phyloP scores from a whole-genome alignment of 1,284 basidiomycete genomes.

The Agaricales sp. region DNA sequence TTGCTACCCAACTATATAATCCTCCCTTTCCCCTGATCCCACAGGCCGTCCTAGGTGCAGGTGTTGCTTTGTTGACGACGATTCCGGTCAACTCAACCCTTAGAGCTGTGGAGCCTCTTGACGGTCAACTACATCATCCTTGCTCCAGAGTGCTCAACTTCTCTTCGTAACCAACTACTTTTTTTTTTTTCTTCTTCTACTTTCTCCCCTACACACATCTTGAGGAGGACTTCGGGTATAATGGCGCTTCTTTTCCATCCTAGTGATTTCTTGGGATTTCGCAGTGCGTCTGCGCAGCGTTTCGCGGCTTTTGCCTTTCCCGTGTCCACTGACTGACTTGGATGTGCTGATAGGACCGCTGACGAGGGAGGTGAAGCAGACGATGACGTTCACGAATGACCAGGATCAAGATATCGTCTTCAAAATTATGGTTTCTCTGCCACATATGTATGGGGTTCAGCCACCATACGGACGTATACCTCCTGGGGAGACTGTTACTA shows the following conservation, averaged over 20 bases:
- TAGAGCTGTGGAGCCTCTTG: too few species aligned
- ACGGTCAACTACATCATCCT: too few species aligned
- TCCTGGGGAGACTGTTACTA: not conserved
- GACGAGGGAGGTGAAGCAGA: conserved; percentile 1
- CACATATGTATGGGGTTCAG: not conserved
- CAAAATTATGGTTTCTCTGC: not conserved
- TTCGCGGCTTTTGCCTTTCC: not conserved
- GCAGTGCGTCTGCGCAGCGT: not conserved
- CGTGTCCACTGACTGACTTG: not conserved
- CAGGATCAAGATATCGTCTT: not conserved
- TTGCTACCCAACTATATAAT: too few species aligned
- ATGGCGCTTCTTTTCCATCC: not conserved
- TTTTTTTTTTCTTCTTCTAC: too few species aligned
- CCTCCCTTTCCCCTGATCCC: too few species aligned
- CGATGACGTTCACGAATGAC: not conserved
- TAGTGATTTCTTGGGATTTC: not conserved
- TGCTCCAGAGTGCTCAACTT: too few species aligned
- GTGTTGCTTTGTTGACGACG: too few species aligned
- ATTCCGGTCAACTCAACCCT: too few species aligned
- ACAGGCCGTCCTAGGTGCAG: too few species aligned
- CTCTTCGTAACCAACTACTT: too few species aligned
- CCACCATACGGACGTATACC: not conserved
- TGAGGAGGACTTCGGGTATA: too few species aligned
- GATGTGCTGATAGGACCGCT: not conserved
- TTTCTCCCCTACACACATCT: too few species aligned